Evolutionary conservation across 73 alveolate genomes (phyloP), one percentile per base, ranked within the genome.

Genomic region (Paramecium biaurelia): DNA sequence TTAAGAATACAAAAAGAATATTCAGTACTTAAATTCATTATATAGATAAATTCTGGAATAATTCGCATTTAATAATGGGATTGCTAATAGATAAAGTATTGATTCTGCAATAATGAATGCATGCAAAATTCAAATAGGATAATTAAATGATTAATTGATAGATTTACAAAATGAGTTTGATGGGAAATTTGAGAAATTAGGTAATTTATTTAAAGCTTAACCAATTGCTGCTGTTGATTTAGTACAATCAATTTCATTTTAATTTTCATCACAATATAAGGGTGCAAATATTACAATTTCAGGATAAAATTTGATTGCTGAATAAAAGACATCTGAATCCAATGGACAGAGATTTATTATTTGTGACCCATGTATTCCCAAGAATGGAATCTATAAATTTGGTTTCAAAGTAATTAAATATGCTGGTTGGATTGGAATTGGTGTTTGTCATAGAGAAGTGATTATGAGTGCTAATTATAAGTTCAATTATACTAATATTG

Each of bases 351-450:
- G 90, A 45, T 79, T 79, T 34, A 79, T 18, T 15, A 79, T 79
- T 9, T 79, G 74, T 43, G 76, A 79, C 43, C 90, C 90, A 11
- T 24, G 28, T 7, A 79, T 79, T 24, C 90, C 76, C 2, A 79
- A 42, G 18, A 41, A n/a, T 79, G 74, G 90, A 43, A 12, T 79
- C 18, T 38, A 26, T 8, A 79, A 79, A 79, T 79, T 42, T 43
- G 90, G 41, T n/a, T 79, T 79, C 26, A 79, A 79, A 47, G 72
- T 79, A n/a, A 23, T 28, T 12, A 79, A 79, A 79, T 79, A 79
- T 79, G 72, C 76, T 38, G 90, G 90, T 26, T 79, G 90, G 90
- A 79, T 79, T 24, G 90, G 90, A 43, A 15, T 79, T 23, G 90
- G 90, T 21, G 70, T 79, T 23, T 79, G 90, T 21, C 90, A 79